A percentile compares a stretch with the other conserved stretches of the same genome.
These are phyloP conservation scores for Pueraria montana DNA, from an alignment of 306 rosid genomes.

Conservation along the genomic window DNA sequence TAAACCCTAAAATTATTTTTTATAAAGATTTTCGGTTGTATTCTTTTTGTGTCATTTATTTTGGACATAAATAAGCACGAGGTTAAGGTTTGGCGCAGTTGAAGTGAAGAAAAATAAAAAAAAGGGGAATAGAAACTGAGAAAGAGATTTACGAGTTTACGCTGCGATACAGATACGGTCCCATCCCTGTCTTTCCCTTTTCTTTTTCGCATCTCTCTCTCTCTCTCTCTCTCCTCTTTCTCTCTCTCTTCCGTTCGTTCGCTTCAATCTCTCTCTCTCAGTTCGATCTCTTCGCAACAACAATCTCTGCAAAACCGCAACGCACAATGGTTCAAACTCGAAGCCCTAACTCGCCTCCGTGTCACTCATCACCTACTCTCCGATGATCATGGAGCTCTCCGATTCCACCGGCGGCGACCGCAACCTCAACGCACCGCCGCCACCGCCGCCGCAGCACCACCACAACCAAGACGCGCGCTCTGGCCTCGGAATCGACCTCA, in stretches of 20 bases:
- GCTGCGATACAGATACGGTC: conserved; percentile 67
- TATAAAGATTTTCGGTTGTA: neutral
- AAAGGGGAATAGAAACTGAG: conserved; percentile 18
- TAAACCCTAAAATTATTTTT: neutral
- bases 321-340: conserved; percentile 71
- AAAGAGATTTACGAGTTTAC: conserved; percentile 50
- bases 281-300: conserved; percentile 58
- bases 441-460: neutral
- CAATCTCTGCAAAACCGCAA: conserved; percentile 41
- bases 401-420: conserved; percentile 72
- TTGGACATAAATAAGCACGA: neutral
- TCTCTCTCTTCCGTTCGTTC: neutral
- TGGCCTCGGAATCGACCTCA: conserved; percentile 87
- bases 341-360: conserved; percentile 55
- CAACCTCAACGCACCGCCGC: conserved; percentile 46
- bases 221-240: conserved; percentile 11
- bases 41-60: too few relatives aligned
- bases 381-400: conserved; percentile 88
- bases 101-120: neutral
- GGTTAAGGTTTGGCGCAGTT: conserved; percentile 1
- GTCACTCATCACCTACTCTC: conserved; percentile 55
- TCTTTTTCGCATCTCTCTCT: conserved; percentile 18
- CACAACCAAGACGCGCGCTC: conserved; percentile 63
- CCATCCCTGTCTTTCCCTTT: conserved; percentile 64
- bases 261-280: conserved; percentile 60